Conservation (phyloP, 1,284 basidiomycete genomes). For the Ganoderma boninense region DNA sequence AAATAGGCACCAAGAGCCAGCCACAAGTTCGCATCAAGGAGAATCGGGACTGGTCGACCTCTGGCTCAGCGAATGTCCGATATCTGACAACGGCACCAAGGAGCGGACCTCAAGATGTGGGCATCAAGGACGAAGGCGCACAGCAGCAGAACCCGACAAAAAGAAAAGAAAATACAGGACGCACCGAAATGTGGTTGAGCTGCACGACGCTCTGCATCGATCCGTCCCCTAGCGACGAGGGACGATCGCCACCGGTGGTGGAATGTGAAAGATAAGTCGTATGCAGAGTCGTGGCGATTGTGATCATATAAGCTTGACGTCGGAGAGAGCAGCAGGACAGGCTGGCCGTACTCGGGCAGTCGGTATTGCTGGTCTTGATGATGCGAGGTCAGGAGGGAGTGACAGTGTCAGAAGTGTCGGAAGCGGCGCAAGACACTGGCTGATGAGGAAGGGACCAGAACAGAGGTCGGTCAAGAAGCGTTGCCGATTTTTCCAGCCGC, state of each 20-base stretch:
- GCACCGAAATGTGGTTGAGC: slow-evolving; percentile 17
- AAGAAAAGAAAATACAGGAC: background rate
- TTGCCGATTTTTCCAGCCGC: slow-evolving; percentile 20
- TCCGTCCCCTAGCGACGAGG: background rate
- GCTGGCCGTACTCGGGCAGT: slow-evolving; percentile 18
- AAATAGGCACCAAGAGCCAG: slow-evolving; percentile 7
- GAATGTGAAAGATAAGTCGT: slow-evolving; percentile 14
- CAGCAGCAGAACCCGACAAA: background rate
- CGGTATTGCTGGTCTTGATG: slow-evolving; percentile 25
- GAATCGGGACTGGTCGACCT: background rate
- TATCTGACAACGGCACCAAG: background rate
- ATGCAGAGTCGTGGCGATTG: slow-evolving; percentile 5
- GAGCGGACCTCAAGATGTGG: slow-evolving; percentile 15
- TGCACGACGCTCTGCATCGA: background rate
- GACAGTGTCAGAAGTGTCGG: slow-evolving; percentile 1
- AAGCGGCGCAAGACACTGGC: background rate
- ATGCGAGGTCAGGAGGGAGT: background rate
- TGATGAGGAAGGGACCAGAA: background rate
- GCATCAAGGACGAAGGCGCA: slow-evolving; percentile 4
- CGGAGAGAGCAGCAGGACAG: slow-evolving; percentile 21
- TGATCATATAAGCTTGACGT: background rate
- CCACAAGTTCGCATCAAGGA: slow-evolving; percentile 10
- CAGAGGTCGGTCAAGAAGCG: background rate
- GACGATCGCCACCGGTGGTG: background rate
- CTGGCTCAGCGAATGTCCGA: background rate